phyloP scores from a whole-genome alignment of 345 rosid species.

The Rhodomyrtus tomentosa region DNA sequence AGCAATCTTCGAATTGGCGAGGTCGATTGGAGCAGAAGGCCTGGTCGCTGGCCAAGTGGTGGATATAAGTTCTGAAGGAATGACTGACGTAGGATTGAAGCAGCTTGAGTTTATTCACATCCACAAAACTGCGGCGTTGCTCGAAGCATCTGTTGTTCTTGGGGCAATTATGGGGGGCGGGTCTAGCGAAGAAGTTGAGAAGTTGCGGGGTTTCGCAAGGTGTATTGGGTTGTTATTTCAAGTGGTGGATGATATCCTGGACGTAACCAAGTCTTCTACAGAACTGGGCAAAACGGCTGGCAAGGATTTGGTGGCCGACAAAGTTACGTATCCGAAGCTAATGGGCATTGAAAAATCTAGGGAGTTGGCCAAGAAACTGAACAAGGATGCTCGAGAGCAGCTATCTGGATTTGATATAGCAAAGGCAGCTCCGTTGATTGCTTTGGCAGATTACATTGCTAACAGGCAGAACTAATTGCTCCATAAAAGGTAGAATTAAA shows the following conservation, averaged over 20 bases:
- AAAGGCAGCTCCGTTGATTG: constrained; percentile 78
- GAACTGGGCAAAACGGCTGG: constrained; percentile 95
- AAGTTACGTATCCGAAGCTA: constrained; percentile 71
- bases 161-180: constrained; percentile 88
- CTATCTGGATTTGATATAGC: constrained; percentile 48
- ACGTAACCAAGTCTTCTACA: constrained; percentile 68
- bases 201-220: constrained; percentile 58
- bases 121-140: constrained; percentile 78
- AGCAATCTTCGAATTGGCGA: constrained; percentile 67
- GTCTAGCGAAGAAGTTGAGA: constrained; percentile 54
- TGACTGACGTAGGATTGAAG: constrained; percentile 42
- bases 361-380: constrained; percentile 63
- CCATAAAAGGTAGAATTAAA: neutral
- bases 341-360: constrained; percentile 70
- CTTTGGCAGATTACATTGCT: constrained; percentile 84
- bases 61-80: constrained; percentile 60
- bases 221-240: constrained; percentile 77
- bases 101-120: constrained; percentile 76
- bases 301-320: constrained; percentile 84
- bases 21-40: constrained; percentile 51
- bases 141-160: constrained; percentile 67
- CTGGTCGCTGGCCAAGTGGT: constrained; percentile 89
- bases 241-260: constrained; percentile 94
- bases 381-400: constrained; percentile 51
- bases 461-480: constrained; percentile 49